Percentiles rank a stretch among this genome's conserved stretches.
Evolutionary conservation across 208 protist genomes (phyloP).

Genomic region (Crithidia acanthocephali): DNA sequence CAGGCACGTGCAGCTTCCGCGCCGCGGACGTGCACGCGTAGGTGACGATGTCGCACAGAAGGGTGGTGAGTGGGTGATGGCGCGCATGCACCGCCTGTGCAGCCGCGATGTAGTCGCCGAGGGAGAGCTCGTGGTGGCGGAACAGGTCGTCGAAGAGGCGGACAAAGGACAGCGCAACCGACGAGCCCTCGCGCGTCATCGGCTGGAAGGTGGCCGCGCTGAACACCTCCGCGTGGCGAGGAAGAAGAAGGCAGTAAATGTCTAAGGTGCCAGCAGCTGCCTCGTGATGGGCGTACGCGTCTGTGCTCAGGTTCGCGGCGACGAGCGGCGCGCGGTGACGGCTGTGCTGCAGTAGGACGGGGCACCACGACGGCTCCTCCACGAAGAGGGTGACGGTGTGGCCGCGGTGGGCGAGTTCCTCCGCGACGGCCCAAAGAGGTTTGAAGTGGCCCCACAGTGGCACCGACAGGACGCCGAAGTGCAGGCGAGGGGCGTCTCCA

Average conservation of each 20-base stretch:
- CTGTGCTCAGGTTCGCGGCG: constrained; percentile 1
- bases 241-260: constrained; percentile 38
- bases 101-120: constrained; percentile 37
- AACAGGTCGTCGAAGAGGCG: constrained; percentile 33
- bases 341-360: constrained; percentile 19
- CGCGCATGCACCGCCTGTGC: constrained; percentile 25
- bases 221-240: constrained; percentile 29
- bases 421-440: constrained; percentile 43
- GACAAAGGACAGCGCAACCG: constrained; percentile 14
- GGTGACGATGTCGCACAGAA: constrained; percentile 55
- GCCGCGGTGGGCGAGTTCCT: constrained; percentile 50
- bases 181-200: constrained; percentile 15
- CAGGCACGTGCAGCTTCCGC: constrained; percentile 33
- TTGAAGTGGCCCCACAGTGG: constrained; percentile 57
- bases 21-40: constrained; percentile 42
- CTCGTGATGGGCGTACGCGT: not conserved
- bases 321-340: not conserved
- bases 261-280: constrained; percentile 1
- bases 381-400: constrained; percentile 58
- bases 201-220: constrained; percentile 21
- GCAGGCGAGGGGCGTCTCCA: constrained; percentile 42
- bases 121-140: constrained; percentile 40
- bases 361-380: constrained; percentile 50
- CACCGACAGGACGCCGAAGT: constrained; percentile 52
- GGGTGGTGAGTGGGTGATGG: constrained; percentile 45